A percentile compares a stretch with the other conserved stretches of the same genome.
Evolutionary conservation across 371 early-diverging fungal species (phyloP).

Genomic region (Apophysomyces variabilis): DNA sequence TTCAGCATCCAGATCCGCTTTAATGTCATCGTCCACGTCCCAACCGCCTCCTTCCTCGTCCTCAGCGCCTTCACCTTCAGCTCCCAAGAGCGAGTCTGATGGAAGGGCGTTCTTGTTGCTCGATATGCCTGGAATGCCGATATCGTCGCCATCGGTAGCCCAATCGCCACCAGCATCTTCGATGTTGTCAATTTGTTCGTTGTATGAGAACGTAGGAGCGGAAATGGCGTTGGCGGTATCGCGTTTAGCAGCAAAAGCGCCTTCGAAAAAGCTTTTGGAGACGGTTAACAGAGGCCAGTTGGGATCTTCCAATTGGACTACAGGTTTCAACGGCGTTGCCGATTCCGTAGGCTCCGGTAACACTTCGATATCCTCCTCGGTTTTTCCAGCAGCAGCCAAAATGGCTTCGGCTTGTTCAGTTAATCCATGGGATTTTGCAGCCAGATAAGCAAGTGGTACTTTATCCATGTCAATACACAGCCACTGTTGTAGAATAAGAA

Average conservation of each 20-base stretch:
- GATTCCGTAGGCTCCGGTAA: constrained; percentile 46
- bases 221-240: constrained; percentile 35
- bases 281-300: constrained; percentile 91
- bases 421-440: constrained; percentile 89
- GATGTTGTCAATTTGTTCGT: constrained; percentile 54
- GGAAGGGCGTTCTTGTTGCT: constrained; percentile 10
- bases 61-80: constrained; percentile 54
- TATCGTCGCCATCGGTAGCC: constrained; percentile 69
- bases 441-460: constrained; percentile 89
- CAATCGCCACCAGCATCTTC: constrained; percentile 72
- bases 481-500: background rate
- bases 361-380: constrained; percentile 67
- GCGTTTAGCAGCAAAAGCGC: constrained; percentile 53
- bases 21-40: constrained; percentile 68
- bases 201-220: constrained; percentile 49
- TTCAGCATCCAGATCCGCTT: constrained; percentile 64
- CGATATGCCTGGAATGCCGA: constrained; percentile 27
- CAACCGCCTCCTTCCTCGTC: constrained; percentile 57
- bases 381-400: constrained; percentile 68
- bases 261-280: constrained; percentile 69
- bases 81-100: constrained; percentile 29
- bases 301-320: constrained; percentile 68
- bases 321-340: constrained; percentile 68
- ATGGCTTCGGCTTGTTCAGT: constrained; percentile 83
- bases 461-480: constrained; percentile 1